A percentile compares a stretch with the other conserved stretches of the same genome.
Evolutionary conservation across 768 basidiomycete genomes (phyloP).

Genomic region (Nidula microcarpa): DNA sequence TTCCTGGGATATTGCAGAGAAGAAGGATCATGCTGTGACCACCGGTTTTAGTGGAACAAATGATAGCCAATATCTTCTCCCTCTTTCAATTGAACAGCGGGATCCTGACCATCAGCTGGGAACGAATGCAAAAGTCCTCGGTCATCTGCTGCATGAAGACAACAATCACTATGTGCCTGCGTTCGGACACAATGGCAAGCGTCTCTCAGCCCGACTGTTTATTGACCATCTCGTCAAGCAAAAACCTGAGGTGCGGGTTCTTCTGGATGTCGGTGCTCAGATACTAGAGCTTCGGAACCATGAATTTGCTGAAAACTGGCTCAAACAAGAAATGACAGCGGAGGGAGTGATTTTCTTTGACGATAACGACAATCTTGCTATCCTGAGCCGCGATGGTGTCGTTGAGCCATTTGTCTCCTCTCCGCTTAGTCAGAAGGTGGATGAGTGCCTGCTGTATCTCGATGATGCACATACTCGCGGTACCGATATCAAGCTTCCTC

Average conservation of each 20-base stretch:
- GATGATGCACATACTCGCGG: slow-evolving; percentile 53
- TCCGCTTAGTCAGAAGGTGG: slow-evolving; percentile 26
- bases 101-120: slow-evolving; percentile 34
- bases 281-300: slow-evolving; percentile 47
- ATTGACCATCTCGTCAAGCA: slow-evolving; percentile 28
- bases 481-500: slow-evolving; percentile 49
- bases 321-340: slow-evolving; percentile 20
- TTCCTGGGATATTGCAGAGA: slow-evolving; percentile 50
- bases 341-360: slow-evolving; percentile 43
- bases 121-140: slow-evolving; percentile 47
- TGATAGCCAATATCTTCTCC: slow-evolving; percentile 37
- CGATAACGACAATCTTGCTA: slow-evolving; percentile 27
- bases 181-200: slow-evolving; percentile 13
- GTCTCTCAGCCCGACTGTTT: slow-evolving; percentile 17
- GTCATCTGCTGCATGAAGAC: slow-evolving; percentile 32
- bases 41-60: slow-evolving; percentile 60
- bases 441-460: slow-evolving; percentile 42
- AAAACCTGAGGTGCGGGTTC: slow-evolving; percentile 35
- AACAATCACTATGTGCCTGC: slow-evolving; percentile 32
- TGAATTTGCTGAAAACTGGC: slow-evolving; percentile 37
- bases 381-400: slow-evolving; percentile 30
- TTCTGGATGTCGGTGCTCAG: slow-evolving; percentile 56
- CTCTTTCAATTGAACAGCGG: slow-evolving; percentile 28
- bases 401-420: slow-evolving; percentile 33
- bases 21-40: slow-evolving; percentile 21